phyloP scores from a whole-genome alignment of 176 grass and related monocot species.

The Puccinellia tenuiflora region DNA sequence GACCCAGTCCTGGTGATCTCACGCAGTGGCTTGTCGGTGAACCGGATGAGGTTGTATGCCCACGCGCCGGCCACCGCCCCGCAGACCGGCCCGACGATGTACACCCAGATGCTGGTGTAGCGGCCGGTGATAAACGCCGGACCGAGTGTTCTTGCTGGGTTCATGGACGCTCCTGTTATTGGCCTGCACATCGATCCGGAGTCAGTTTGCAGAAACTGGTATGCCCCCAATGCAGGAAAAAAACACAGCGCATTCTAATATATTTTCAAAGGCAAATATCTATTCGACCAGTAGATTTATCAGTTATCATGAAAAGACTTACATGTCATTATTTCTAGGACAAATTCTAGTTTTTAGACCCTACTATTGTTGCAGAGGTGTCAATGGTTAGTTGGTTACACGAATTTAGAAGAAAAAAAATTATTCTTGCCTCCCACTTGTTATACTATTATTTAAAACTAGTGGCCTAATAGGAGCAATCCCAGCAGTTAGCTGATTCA shows the following conservation, averaged over 20 bases:
- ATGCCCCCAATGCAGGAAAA: not conserved
- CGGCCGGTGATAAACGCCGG: conserved; percentile 47
- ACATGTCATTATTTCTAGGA: too few relatives aligned
- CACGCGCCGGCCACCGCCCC: conserved; percentile 52
- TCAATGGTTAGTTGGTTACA: not conserved
- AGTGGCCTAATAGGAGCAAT: too few relatives aligned
- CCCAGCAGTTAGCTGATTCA: too few relatives aligned
- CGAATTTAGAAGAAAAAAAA: not conserved
- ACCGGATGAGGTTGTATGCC: conserved; percentile 69
- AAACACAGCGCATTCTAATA: not conserved
- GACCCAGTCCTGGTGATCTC: conserved; percentile 47
- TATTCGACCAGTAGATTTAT: too few relatives aligned
- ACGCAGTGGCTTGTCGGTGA: conserved; percentile 41
- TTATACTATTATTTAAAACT: too few relatives aligned
- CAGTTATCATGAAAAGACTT: too few relatives aligned
- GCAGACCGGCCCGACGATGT: conserved; percentile 34
- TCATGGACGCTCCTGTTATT: conserved; percentile 66
- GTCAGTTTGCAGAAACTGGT: not conserved
- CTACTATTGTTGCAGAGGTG: not conserved
- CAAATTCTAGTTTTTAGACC: too few relatives aligned
- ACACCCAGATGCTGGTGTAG: conserved; percentile 57
- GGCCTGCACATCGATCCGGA: conserved; percentile 20
- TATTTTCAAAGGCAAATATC: too few relatives aligned
- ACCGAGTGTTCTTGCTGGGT: conserved; percentile 60
- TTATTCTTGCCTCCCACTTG: not conserved